Base-by-base conservation (phyloP, 2,329 filamentous ascomycete genomes). In the Pleurostoma richardsiae region DNA sequence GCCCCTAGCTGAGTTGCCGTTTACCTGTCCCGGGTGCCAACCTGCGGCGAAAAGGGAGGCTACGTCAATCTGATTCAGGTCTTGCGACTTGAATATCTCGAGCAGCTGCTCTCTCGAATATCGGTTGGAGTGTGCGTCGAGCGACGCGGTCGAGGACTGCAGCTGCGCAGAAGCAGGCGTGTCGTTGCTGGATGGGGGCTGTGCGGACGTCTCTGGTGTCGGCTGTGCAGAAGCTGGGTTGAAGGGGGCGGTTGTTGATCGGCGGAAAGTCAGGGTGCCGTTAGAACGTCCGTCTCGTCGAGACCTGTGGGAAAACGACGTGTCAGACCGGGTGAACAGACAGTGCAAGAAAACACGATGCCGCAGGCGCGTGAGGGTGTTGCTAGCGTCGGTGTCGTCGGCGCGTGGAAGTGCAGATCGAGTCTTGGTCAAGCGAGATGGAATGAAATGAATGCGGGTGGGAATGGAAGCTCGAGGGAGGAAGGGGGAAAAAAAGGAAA, bases 91-190 rank as follows among this genome's bases (percentile, higher is more conserved):
- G 66, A 82, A 92, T 54, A 96, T 79, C 47, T 83, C 80, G 48
- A 96, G 73, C 52, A 96, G 73, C 54, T 95, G 82, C 3, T 91
- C 88, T 65, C 85, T 88, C 53, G 82, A 82, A 67, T 95, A 95
- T 56, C 86, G 83, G 59, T 49, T 47, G 59, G 57, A 43, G 51
- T 49, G 31, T 67, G 64, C 41, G 62, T 61, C 42, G 64, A 59
- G 29, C 46, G 40, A 5, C 49, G 43, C 19, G 48, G 40, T 36
- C 41, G 47, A 47, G 11, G 44, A 36, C 10, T 44, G 19, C 19
- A 19, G 19, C 19, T 19, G 27, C 30, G 33, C 41, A 27, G 38
- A 36, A n/a, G 50, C 43, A 46, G 41, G 29, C 6, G 36, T 39
- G 8, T 42, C 31, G 4, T 52, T 48, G 41, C 41, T 46, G 31